Conservation (phyloP, 345 rosid species). For the Hibiscus syriacus region DNA sequence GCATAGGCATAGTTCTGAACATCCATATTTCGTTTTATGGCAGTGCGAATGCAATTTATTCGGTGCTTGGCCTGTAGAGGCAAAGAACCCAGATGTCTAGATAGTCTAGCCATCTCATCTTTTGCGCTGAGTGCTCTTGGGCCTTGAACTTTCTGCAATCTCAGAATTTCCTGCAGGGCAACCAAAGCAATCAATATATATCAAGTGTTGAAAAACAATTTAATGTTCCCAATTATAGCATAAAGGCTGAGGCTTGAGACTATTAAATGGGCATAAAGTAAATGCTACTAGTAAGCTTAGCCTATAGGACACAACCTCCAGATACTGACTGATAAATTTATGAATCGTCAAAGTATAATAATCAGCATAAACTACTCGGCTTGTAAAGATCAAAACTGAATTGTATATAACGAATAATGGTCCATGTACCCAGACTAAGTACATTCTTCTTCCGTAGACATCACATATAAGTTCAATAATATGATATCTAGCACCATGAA, state of each 20-base stretch:
- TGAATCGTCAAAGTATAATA: neutral
- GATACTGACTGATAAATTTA: neutral
- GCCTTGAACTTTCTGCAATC: conserved; percentile 88
- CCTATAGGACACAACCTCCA: neutral
- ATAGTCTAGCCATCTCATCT: conserved; percentile 95
- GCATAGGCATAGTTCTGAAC: conserved; percentile 88
- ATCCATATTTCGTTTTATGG: conserved; percentile 95
- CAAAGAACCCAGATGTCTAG: conserved; percentile 84
- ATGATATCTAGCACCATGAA: neutral
- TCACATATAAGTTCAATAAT: neutral
- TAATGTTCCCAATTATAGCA: neutral
- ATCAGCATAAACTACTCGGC: neutral
- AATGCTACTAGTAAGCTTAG: neutral
- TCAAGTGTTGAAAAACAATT: conserved; percentile 3
- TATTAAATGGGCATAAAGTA: neutral
- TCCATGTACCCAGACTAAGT: neutral
- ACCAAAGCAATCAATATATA: neutral
- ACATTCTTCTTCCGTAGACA: neutral
- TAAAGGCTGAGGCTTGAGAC: neutral
- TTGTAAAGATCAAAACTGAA: neutral
- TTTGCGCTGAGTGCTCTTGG: conserved; percentile 90
- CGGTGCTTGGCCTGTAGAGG: conserved; percentile 92
- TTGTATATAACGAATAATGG: neutral
- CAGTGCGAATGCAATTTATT: conserved; percentile 90
- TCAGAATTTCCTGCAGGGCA: conserved; percentile 63